Base-by-base conservation (phyloP, 768 basidiomycete species). In the Scleroderma bovista region DNA sequence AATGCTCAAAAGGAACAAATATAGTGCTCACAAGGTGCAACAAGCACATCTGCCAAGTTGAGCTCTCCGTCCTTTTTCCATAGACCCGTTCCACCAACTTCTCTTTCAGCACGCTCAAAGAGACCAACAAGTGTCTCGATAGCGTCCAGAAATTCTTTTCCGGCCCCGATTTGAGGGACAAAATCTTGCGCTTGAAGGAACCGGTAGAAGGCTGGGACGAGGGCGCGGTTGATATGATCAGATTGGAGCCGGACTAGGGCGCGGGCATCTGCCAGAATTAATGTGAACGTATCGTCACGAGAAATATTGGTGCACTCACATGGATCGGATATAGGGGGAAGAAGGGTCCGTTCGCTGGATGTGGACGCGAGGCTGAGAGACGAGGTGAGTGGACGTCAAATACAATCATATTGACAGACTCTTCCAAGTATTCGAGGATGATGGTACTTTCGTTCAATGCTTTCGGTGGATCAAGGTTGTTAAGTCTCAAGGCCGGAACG, bases 371-470 rank as follows among this genome's bases (percentile, higher is more conserved):
- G 57, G 56, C 82, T 83, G 48, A n/a, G n/a, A 41, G 16, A 42
- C n/a, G 12, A 47, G 31, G 46, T 29, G 44, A 16, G 23, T 24
- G 34, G 49, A 10, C n/a, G 40, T 24, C 46, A 48, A 22, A 34
- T 41, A 36, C 32, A 15, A n/a, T 23, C 44, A 32, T 31, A 24
- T 10, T 15, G 40, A 69, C 76, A 24, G 52, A 88, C 85, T 89
- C 86, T 69, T 90, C 83, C 39, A 93, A 70, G 59, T 77, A 93
- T 40, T 88, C 86, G 51, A 90, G 63, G 52, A 91, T 86, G 31
- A 89, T 81, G 0, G 81, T 86, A 59, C 86, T 88, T 63, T 92
- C 90, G 62, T 90, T 86, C 12, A 91, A 66, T 0, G 81, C 77
- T 31, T 79, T 69, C 0, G 84, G 79, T 0, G 82, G 83, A 43